phyloP scores from a whole-genome alignment of 805 yeast species.

The Kuraishia cidri region DNA sequence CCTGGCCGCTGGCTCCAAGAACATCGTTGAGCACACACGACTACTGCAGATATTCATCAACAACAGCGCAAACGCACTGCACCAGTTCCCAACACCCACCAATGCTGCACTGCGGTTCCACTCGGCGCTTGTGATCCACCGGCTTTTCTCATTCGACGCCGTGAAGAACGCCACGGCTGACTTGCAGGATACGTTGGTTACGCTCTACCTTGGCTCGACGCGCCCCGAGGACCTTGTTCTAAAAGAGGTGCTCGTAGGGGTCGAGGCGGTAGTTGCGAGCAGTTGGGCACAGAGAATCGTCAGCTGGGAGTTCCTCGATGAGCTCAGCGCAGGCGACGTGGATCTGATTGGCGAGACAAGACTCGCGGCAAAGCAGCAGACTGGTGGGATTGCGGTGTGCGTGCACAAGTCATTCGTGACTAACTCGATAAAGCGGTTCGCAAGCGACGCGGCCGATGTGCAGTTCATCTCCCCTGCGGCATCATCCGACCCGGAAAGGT shows the following conservation, averaged over 20 bases:
- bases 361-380: conserved; percentile 32
- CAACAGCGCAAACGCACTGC: conserved; percentile 32
- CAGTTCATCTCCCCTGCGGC: no score
- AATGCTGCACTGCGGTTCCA: conserved; percentile 24
- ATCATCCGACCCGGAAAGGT: conserved; percentile 1
- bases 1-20: conserved; percentile 25
- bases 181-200: conserved; percentile 40
- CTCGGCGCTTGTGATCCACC: conserved; percentile 35
- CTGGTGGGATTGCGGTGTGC: conserved; percentile 37
- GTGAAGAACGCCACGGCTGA: conserved; percentile 32
- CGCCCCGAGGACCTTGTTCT: conserved; percentile 54
- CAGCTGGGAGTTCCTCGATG: conserved; percentile 57
- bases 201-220: conserved; percentile 55
- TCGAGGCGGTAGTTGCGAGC: conserved; percentile 40
- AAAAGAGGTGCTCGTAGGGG: conserved; percentile 38
- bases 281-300: conserved; percentile 63
- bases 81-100: conserved; percentile 12
- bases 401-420: conserved; percentile 39
- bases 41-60: conserved; percentile 57
- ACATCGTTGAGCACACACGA: conserved; percentile 32
- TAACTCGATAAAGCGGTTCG: conserved; percentile 34
- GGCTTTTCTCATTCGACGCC: conserved; percentile 39
- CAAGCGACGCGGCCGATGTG: conserved; percentile 15
- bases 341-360: conserved; percentile 36
- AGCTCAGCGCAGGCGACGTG: conserved; percentile 26